Percentiles rank a stretch among this genome's conserved stretches.
Conservation (phyloP, 1,139 yeast genomes). For the Suhomyces panamericanus region DNA sequence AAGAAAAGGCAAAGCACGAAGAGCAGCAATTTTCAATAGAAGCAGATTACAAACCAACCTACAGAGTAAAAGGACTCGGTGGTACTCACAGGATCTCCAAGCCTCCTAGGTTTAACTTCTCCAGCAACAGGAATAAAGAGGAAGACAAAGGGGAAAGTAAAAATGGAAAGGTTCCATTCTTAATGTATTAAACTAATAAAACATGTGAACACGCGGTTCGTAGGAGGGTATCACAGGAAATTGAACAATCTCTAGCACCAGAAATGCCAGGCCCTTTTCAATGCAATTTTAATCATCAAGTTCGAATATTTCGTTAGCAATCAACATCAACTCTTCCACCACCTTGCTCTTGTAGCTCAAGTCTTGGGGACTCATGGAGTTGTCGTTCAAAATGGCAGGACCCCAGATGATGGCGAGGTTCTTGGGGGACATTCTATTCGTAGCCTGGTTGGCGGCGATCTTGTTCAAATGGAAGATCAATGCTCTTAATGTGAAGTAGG, state of each 20-base stretch:
- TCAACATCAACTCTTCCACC: constrained; percentile 77
- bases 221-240: background rate
- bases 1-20: constrained; percentile 8
- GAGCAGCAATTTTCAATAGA: constrained; percentile 6
- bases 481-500: constrained; percentile 86
- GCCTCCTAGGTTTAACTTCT: constrained; percentile 35
- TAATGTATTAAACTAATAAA: constrained; percentile 15
- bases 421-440: constrained; percentile 78
- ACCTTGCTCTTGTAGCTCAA: constrained; percentile 79
- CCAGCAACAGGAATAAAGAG: constrained; percentile 8
- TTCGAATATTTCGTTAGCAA: constrained; percentile 87
- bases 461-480: constrained; percentile 81
- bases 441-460: constrained; percentile 61
- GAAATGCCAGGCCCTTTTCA: background rate
- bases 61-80: constrained; percentile 28
- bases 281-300: constrained; percentile 43
- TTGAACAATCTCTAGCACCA: background rate
- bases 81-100: constrained; percentile 27
- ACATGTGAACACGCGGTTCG: background rate
- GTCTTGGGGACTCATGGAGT: constrained; percentile 68
- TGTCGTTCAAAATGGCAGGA: constrained; percentile 73
- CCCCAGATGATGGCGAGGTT: constrained; percentile 93
- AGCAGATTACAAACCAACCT: constrained; percentile 23
- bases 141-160: constrained; percentile 13
- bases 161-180: constrained; percentile 15